These are phyloP conservation scores for Mollisiaceae sp. DNA, from an alignment of 2,329 filamentous ascomycete genomes.

Conservation along the genomic window DNA sequence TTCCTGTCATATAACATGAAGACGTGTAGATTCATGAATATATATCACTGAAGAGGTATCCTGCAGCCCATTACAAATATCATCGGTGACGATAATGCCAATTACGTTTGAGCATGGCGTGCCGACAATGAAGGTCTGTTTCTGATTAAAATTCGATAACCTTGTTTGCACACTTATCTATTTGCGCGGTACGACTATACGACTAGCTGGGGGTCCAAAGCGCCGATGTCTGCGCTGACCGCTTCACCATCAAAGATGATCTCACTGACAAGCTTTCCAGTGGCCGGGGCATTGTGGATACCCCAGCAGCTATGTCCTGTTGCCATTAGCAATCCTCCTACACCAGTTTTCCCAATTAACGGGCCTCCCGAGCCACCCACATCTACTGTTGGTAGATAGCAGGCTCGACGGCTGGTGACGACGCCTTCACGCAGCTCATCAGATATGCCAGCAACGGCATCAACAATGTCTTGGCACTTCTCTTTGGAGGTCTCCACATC, in stretches of 20 bases:
- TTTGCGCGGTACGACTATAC: too few relatives aligned
- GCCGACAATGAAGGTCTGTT: too few relatives aligned
- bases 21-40: too few relatives aligned
- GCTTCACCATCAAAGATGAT: conserved; percentile 73
- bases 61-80: too few relatives aligned
- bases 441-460: conserved; percentile 72
- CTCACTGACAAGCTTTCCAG: conserved; percentile 80
- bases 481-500: conserved; percentile 74
- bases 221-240: conserved; percentile 63
- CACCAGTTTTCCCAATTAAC: conserved; percentile 75
- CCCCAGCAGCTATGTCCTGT: conserved; percentile 96
- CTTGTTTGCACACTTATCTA: too few relatives aligned
- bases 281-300: conserved; percentile 90
- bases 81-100: too few relatives aligned
- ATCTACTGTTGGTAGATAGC: conserved; percentile 73
- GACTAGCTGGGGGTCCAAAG: conserved; percentile 20
- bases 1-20: too few relatives aligned
- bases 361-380: conserved; percentile 54
- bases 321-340: conserved; percentile 77
- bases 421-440: conserved; percentile 68
- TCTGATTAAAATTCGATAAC: too few relatives aligned
- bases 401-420: conserved; percentile 79
- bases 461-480: conserved; percentile 82
- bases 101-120: too few relatives aligned
- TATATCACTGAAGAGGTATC: too few relatives aligned